Evolutionary conservation across 2,329 filamentous ascomycete species (phyloP), one percentile per base, ranked within the genome.

Genomic region (Colletotrichum sp.): DNA sequence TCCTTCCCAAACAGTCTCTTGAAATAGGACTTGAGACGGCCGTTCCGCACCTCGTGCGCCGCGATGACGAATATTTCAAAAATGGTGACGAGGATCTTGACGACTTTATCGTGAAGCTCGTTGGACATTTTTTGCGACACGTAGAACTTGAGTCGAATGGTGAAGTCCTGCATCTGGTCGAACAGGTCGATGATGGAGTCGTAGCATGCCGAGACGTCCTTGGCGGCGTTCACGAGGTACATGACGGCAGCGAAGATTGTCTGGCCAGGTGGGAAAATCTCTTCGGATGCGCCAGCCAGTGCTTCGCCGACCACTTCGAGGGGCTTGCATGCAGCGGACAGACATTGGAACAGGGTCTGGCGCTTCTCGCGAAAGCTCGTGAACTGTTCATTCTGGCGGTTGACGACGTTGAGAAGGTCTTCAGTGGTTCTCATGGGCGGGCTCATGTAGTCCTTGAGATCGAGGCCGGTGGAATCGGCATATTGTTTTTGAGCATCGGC

Each of bases 31-130:
- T 85, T 86, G 70, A 87, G 74, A 21, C 86, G 84, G 26, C 87
- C 87, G 2, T 82, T 82, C 1, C 83, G 82, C 36, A 88, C 82
- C 64, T 86, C 84, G 75, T 87, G 86, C 21, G 83, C 83, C 0
- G 87, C 85, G 1, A 88, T 78, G 10, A 88, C 83, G 34, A 89
- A 83, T 6, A 89, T 85, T 72, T 89, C 84, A 44, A 89, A 86
- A 0, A 89, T 75, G 1, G 86, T 83, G 0, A 85, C 85, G 3
- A 89, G 81, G 8, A 89, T 87, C 3, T 82, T 80, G 16, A 84
- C 83, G 5, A 88, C 80, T 71, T 88, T 87, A 18, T 83, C 79
- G 15, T 83, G 80, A 5, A 88, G 79, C 24, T 85, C 81, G 1
- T 76, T 60, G 0, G 86, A 87, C 76, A 89, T 82, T 15, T 81